These are phyloP conservation scores for Cyclocybe aegerita DNA, from an alignment of 768 basidiomycete genomes.

Conservation along the genomic window DNA sequence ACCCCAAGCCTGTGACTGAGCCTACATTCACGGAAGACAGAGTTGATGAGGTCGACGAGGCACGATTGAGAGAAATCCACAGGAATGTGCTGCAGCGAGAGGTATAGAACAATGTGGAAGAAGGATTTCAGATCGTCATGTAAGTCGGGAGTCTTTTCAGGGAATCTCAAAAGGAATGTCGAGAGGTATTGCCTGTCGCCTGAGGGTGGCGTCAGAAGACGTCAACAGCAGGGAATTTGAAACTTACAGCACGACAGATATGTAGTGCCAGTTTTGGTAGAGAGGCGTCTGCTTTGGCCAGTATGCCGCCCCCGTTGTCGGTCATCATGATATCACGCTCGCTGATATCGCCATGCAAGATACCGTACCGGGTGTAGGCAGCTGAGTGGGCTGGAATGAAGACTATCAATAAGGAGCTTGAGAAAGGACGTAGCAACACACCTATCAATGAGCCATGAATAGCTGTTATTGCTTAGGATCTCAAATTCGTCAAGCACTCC, in stretches of 20 bases:
- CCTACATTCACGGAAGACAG: not conserved
- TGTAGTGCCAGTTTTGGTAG: no score
- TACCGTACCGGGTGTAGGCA: conserved; percentile 9
- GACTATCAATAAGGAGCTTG: no score
- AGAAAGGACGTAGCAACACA: no score
- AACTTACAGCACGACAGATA: conserved; percentile 16
- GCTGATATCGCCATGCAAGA: conserved; percentile 25
- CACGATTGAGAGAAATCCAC: not conserved
- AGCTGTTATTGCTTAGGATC: no score
- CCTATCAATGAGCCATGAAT: no score
- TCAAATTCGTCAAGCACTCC: no score
- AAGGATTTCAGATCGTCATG: conserved; percentile 31
- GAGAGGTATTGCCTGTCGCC: conserved; percentile 32
- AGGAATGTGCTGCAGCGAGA: not conserved
- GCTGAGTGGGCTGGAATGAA: conserved; percentile 13
- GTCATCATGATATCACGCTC: conserved; percentile 18
- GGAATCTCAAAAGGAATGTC: conserved; percentile 13
- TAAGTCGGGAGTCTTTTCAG: conserved; percentile 15
- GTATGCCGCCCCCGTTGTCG: conserved; percentile 8
- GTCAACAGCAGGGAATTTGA: not conserved
- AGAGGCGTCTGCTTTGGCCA: no score
- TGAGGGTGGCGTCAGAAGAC: conserved; percentile 5
- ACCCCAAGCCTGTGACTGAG: no score
- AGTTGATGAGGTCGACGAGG: not conserved
- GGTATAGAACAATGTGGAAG: conserved; percentile 4